A percentile compares a stretch with the other conserved stretches of the same genome.
Conservation (phyloP, 202 grass and related monocot genomes). For the Zizania palustris region DNA sequence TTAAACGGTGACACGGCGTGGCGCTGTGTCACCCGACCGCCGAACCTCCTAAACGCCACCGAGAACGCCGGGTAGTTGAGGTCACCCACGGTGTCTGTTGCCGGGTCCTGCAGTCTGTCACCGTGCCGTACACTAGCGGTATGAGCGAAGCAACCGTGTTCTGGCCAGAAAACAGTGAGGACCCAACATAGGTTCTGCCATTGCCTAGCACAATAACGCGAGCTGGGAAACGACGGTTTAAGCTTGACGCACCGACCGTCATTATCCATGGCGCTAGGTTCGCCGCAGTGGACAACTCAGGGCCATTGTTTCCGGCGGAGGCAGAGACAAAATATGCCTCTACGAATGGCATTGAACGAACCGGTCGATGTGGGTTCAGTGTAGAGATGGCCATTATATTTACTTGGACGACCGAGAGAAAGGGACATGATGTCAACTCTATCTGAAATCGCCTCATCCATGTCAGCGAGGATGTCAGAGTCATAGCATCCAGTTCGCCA, state of each 20-base stretch:
- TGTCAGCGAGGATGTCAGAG: slow-evolving; percentile 47
- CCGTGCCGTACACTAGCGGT: slow-evolving; percentile 29
- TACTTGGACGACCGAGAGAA: slow-evolving; percentile 21
- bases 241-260: slow-evolving; percentile 48
- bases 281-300: background rate
- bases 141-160: background rate
- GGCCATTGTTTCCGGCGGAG: slow-evolving; percentile 48
- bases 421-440: slow-evolving; percentile 47
- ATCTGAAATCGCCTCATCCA: slow-evolving; percentile 47
- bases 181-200: slow-evolving; percentile 13
- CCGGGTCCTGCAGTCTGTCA: slow-evolving; percentile 13
- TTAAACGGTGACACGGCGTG: too few relatives aligned
- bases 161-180: slow-evolving; percentile 15
- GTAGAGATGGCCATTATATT: slow-evolving; percentile 12
- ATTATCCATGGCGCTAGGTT: slow-evolving; percentile 51
- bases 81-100: background rate
- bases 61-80: slow-evolving; percentile 63
- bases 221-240: slow-evolving; percentile 44
- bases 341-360: slow-evolving; percentile 32
- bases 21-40: background rate
- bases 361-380: slow-evolving; percentile 20
- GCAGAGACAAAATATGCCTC: slow-evolving; percentile 48
- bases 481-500: slow-evolving; percentile 33
- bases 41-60: background rate
- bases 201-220: slow-evolving; percentile 42